Evolutionary conservation across 2,329 filamentous ascomycete genomes (phyloP), one percentile per base, ranked within the genome.

Genomic region (Claviceps sp.): DNA sequence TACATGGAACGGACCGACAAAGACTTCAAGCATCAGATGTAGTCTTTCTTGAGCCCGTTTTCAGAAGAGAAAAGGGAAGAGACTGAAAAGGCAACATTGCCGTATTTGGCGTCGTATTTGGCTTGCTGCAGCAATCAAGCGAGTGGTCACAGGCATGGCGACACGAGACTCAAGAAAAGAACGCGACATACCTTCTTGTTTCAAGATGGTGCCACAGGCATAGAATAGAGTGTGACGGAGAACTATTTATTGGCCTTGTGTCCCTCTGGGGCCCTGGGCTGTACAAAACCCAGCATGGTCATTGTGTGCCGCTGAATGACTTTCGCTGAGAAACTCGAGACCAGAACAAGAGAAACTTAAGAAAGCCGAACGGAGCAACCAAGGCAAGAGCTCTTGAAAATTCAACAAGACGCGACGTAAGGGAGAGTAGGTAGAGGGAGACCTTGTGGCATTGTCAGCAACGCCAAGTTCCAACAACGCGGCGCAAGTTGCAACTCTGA

Each of bases 71-170:
- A 30, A 18, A 46, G 2, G 46, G 13, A 18, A 38, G 18, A 36
- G 24, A 14, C 22, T n/a, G 8, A 18, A 30, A 9, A 30, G 8
- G 36, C 41, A 16, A 37, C 24, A 38, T 16, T 50, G 2, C 38
- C 51, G 14, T 40, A 22, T 22, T 22, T 22, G 20, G 20, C 20
- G 20, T 22, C n/a, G 41, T 47, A 26, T 53, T 22, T 53, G 48
- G 48, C 48, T 50, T 20, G 20, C 24, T 49, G 52, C 52, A 47
- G 48, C 34, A 45, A 40, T 45, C 40, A 50, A 44, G 48, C 52
- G 38, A 46, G 37, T 48, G 52, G 48, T 53, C 52, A 45, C 52
- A 48, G 48, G 44, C 40, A 50, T 26, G 26, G 45, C 30, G 36
- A 30, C n/a, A 41, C 20, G 38, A n/a, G n/a, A 43, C 40, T 37